Evolutionary conservation across 2,329 filamentous ascomycete genomes (phyloP).

Genomic region (Sarocladium oryzae): DNA sequence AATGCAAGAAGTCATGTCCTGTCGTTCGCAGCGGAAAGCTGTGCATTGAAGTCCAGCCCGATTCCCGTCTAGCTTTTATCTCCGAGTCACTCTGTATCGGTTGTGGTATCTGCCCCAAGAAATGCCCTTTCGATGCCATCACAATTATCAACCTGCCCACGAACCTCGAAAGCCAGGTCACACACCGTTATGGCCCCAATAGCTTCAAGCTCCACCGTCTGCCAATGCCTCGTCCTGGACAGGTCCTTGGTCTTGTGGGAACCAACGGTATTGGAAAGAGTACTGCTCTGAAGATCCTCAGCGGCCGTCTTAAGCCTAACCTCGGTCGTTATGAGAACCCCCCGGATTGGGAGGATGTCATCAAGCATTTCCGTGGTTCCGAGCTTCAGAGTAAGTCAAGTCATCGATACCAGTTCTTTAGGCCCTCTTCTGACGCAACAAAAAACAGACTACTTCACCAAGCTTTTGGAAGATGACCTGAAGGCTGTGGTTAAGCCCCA

Average conservation of each 20-base stretch:
- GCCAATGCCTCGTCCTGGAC: constrained; percentile 90
- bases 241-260: constrained; percentile 92
- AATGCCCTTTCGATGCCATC: constrained; percentile 97
- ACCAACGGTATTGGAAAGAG: constrained; percentile 99
- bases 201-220: constrained; percentile 98
- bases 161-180: constrained; percentile 96
- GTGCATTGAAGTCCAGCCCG: constrained; percentile 85
- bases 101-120: constrained; percentile 99
- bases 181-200: constrained; percentile 97
- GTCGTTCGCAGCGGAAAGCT: constrained; percentile 96
- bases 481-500: constrained; percentile 99
- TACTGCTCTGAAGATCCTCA: constrained; percentile 98
- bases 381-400: constrained; percentile 91
- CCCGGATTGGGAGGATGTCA: constrained; percentile 97
- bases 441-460: constrained; percentile 83
- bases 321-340: constrained; percentile 92
- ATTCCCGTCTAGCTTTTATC: constrained; percentile 95
- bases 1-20: constrained; percentile 98
- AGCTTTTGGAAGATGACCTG: constrained; percentile 91
- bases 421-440: background rate
- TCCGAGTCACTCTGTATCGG: constrained; percentile 94
- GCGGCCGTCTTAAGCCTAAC: constrained; percentile 97
- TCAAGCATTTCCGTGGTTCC: constrained; percentile 96
- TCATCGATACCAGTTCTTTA: background rate
- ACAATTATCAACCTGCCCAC: constrained; percentile 99